Evolutionary conservation across 2,329 filamentous ascomycete genomes (phyloP).

Genomic region (Ilyonectria mors-panacis): DNA sequence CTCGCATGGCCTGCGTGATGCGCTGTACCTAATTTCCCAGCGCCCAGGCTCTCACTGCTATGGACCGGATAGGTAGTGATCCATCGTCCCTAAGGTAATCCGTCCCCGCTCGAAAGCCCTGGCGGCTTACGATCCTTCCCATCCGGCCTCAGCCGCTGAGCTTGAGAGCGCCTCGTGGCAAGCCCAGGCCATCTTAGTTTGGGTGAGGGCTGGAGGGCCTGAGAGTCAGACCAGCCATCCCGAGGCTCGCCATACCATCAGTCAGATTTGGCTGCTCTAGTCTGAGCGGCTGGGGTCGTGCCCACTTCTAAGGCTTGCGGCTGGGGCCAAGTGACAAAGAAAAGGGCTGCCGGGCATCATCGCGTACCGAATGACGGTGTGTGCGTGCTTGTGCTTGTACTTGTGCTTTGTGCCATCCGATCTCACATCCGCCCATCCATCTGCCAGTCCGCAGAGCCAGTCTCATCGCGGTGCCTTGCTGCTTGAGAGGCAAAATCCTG

Average conservation of each 20-base stretch:
- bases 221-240: constrained; percentile 32
- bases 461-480: constrained; percentile 6
- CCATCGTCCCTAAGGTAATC: constrained; percentile 21
- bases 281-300: constrained; percentile 26
- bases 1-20: constrained; percentile 28
- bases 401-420: constrained; percentile 13
- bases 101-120: constrained; percentile 42
- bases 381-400: constrained; percentile 11
- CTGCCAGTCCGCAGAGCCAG: background rate
- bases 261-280: constrained; percentile 45
- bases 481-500: constrained; percentile 28
- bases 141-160: constrained; percentile 42
- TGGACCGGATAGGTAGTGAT: constrained; percentile 23
- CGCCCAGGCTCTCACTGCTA: constrained; percentile 26
- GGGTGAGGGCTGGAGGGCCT: constrained; percentile 24
- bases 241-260: constrained; percentile 22
- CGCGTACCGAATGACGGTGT: constrained; percentile 12
- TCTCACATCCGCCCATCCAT: constrained; percentile 13
- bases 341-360: constrained; percentile 18
- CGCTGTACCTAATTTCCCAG: constrained; percentile 35
- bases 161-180: constrained; percentile 40
- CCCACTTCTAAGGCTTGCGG: constrained; percentile 40
- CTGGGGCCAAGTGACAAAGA: constrained; percentile 16
- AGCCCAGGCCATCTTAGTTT: constrained; percentile 30
- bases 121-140: constrained; percentile 47